A percentile compares a stretch with the other conserved stretches of the same genome.
phyloP scores from a whole-genome alignment of 805 yeast species.

The Ogataea minuta region DNA sequence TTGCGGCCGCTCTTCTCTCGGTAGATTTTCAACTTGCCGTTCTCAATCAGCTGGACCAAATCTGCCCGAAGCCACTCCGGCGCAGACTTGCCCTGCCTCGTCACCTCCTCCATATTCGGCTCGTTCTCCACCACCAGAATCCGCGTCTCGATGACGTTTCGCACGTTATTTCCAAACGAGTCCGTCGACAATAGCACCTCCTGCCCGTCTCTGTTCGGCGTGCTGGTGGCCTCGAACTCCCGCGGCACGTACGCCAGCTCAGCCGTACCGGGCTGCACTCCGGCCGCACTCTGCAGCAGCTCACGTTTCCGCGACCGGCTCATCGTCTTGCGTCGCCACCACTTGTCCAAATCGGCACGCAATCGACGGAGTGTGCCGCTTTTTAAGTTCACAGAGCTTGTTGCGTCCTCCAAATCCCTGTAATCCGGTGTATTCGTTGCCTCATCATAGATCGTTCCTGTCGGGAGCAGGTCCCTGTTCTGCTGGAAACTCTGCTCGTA shows the following conservation, averaged over 20 bases:
- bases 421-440: conserved; percentile 20
- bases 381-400: conserved; percentile 10
- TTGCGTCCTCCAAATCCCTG: conserved; percentile 12
- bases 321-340: conserved; percentile 17
- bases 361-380: conserved; percentile 14
- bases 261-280: conserved; percentile 10
- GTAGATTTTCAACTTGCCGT: conserved; percentile 19
- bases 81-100: conserved; percentile 18
- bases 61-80: conserved; percentile 20
- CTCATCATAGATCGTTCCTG: conserved; percentile 18
- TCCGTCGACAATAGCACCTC: conserved; percentile 13
- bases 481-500: conserved; percentile 3
- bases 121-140: conserved; percentile 25
- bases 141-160: conserved; percentile 17
- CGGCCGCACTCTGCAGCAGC: conserved; percentile 4
- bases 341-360: conserved; percentile 17
- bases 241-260: conserved; percentile 10
- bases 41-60: conserved; percentile 19
- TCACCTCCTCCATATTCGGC: conserved; percentile 17
- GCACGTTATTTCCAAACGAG: conserved; percentile 7
- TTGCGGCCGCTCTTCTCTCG: conserved; percentile 18
- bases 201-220: conserved; percentile 12
- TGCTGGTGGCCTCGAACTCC: conserved; percentile 19
- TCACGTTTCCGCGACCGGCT: conserved; percentile 7
- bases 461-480: conserved; percentile 11